Evolutionary conservation across 139 green algal species (phyloP).

Genomic region (Chlamydomonas sp.): DNA sequence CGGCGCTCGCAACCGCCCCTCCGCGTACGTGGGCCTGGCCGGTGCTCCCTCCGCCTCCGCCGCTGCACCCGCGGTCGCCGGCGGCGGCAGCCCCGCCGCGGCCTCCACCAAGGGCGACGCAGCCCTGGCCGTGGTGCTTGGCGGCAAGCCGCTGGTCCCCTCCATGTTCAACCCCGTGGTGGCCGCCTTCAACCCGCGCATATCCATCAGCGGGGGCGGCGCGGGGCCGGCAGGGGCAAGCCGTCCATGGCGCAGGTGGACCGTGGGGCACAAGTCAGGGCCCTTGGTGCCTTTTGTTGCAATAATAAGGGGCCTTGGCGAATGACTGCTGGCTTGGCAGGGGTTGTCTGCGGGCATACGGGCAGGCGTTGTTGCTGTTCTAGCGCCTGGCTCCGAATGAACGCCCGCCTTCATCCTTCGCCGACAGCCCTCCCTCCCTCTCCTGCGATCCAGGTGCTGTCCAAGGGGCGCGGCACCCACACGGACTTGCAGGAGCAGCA

Average conservation of each 20-base stretch:
- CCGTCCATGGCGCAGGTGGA: constrained; percentile 47
- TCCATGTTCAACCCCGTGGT: constrained; percentile 72
- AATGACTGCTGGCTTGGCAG: not conserved
- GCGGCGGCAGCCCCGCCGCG: no score
- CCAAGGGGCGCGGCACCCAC: not conserved
- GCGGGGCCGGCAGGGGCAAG: constrained; percentile 16
- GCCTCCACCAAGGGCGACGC: no score
- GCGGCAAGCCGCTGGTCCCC: constrained; percentile 64
- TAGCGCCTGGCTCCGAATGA: no score
- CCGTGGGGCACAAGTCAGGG: not conserved
- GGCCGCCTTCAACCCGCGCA: constrained; percentile 63
- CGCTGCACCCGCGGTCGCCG: not conserved
- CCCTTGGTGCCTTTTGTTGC: not conserved
- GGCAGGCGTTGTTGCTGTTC: no score
- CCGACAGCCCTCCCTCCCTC: not conserved
- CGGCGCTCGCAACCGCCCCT: constrained; percentile 11
- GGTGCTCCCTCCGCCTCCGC: no score
- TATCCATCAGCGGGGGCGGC: constrained; percentile 17
- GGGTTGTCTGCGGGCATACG: no score
- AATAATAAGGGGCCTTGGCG: not conserved
- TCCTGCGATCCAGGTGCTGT: not conserved
- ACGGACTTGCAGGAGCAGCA: constrained; percentile 29
- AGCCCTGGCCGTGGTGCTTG: constrained; percentile 43
- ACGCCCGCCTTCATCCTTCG: not conserved
- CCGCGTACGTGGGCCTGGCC: not conserved